Base-by-base conservation (phyloP, 176 grass and related monocot genomes). In the Chrysopogon serrulatus region DNA sequence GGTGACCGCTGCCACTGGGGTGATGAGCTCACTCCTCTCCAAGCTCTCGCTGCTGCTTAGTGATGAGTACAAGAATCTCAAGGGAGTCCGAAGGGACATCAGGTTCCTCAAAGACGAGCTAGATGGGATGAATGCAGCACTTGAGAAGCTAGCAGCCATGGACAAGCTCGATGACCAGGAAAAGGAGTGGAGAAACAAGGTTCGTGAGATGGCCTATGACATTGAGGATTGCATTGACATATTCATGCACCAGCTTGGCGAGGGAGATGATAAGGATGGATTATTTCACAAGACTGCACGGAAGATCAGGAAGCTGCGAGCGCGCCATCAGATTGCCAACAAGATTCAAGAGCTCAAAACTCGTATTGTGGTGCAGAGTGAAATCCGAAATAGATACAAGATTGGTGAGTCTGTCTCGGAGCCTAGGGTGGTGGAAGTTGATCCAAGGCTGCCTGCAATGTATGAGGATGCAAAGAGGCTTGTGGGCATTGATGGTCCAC, bases 201-300 rank as follows among this genome's bases (percentile, higher is more conserved):
- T 80, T 10, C 78, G 78, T 5, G 78, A 80, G 62, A 10, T 51
- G n/a, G n/a, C n/a, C n/a, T n/a, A n/a, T n/a, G n/a, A n/a, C n/a
- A n/a, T n/a, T n/a, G n/a, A n/a, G n/a, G 78, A 80, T 32, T 48
- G 42, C 19, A 67, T 80, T 23, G 78, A 68, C 18, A 5, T 67
- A 43, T 80, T 80, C 63, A 80, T 80, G 62, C 43, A 49, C 10
- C 30, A 67, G 1, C 63, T 37, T 53, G 13, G 5, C 19, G 1
- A 18, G 1, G 13, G 28, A 1, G 31, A 10, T 49, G 42, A 19
- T 31, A n/a, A 49, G 16, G 63, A 4, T 17, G 41, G 60, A 4
- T 53, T 80, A 21, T 15, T 67, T 1, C 1, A 10, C 23, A 79
- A 31, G 37, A 31, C n/a, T 2, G 3, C 16, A 18, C n/a, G 56